phyloP scores from a whole-genome alignment of 768 basidiomycete genomes.

The Lactarius sanguifluus region DNA sequence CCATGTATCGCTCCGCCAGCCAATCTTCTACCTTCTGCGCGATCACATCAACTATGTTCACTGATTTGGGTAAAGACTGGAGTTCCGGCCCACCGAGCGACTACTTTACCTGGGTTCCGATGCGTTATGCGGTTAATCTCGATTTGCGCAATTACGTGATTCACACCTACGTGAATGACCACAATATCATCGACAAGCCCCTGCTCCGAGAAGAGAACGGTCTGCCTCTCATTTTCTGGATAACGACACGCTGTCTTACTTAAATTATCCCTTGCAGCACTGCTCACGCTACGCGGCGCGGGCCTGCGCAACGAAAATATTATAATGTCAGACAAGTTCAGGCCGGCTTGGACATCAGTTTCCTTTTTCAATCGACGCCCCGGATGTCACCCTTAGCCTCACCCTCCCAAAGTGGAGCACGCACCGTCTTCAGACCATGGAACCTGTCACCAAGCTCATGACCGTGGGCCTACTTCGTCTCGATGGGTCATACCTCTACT shows the following conservation, averaged over 20 bases:
- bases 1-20: conserved; percentile 66
- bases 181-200: conserved; percentile 94
- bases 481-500: conserved; percentile 74
- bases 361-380: conserved; percentile 60
- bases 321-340: conserved; percentile 70
- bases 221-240: conserved; percentile 35
- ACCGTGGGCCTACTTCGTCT: conserved; percentile 56
- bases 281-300: conserved; percentile 65
- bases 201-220: conserved; percentile 81
- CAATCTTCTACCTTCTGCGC: conserved; percentile 75
- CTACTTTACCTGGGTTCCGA: conserved; percentile 82
- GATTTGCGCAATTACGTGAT: conserved; percentile 74
- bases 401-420: conserved; percentile 91
- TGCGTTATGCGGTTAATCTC: conserved; percentile 68
- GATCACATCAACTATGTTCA: conserved; percentile 95
- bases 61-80: conserved; percentile 94
- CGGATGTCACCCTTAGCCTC: conserved; percentile 57
- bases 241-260: conserved; percentile 6
- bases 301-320: conserved; percentile 49
- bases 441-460: conserved; percentile 60
- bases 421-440: conserved; percentile 63
- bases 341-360: conserved; percentile 67
- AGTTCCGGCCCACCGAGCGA: conserved; percentile 76
- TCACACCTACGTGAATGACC: conserved; percentile 88
- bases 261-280: conserved; percentile 47